Evolutionary conservation across 257 asterid species (phyloP).

Genomic region (Solanum virginianum): DNA sequence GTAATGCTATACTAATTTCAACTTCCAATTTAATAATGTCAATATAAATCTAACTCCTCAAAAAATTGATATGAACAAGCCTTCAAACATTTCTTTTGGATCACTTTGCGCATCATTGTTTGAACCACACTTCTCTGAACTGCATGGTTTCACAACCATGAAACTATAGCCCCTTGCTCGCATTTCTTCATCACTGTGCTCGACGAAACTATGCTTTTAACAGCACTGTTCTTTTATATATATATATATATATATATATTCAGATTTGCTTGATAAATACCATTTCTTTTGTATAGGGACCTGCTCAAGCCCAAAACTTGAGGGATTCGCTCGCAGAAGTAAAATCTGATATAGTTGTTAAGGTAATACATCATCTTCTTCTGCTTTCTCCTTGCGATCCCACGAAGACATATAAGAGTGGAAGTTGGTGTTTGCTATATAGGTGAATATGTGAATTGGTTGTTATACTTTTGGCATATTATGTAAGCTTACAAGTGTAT

Average conservation of each 20-base stretch:
- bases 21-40: background rate
- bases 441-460: background rate
- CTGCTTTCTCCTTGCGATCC: background rate
- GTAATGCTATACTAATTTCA: background rate
- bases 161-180: background rate
- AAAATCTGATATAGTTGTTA: slow-evolving; percentile 78
- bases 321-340: slow-evolving; percentile 75
- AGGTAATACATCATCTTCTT: slow-evolving; percentile 28
- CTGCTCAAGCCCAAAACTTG: slow-evolving; percentile 96
- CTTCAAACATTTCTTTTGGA: background rate
- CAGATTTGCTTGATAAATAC: background rate
- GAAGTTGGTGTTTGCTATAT: background rate
- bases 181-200: background rate
- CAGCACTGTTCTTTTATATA: background rate
- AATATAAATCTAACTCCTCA: background rate
- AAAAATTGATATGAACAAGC: background rate
- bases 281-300: slow-evolving; percentile 41
- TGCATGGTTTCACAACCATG: background rate
- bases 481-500: background rate
- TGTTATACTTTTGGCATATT: background rate
- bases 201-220: background rate
- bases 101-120: background rate
- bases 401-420: background rate
- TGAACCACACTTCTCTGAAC: background rate
- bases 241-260: background rate